Conservation (phyloP, 1,284 basidiomycete genomes). For the Mycena sp. region DNA sequence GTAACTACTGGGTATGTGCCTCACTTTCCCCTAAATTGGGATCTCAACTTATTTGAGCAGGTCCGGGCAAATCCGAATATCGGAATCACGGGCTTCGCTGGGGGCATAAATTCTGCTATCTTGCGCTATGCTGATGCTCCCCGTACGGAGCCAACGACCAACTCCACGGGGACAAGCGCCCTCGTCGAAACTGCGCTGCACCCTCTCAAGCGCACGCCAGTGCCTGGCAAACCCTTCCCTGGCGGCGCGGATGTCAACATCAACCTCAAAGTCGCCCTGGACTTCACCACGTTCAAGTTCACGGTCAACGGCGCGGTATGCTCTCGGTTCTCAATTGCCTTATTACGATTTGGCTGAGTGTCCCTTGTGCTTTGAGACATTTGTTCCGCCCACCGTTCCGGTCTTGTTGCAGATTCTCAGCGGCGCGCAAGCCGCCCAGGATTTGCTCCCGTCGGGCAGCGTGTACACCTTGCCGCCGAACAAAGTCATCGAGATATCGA, state of each 20-base stretch:
- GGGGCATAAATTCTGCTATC: constrained; percentile 27
- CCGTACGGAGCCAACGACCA: neutral
- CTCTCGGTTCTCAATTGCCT: no score
- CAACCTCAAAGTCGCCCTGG: constrained; percentile 32
- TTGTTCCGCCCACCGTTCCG: constrained; percentile 42
- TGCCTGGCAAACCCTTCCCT: constrained; percentile 35
- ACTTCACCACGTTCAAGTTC: neutral
- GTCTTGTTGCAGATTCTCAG: constrained; percentile 55
- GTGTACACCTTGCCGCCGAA: constrained; percentile 39
- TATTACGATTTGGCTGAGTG: no score
- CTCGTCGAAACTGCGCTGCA: constrained; percentile 31
- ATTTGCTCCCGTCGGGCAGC: constrained; percentile 49
- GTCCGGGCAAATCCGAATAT: constrained; percentile 22
- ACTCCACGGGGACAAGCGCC: neutral
- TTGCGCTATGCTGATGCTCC: neutral
- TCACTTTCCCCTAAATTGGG: no score
- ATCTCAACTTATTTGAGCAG: no score
- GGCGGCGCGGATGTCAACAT: constrained; percentile 40
- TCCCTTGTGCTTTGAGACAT: constrained; percentile 30
- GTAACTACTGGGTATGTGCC: constrained; percentile 24
- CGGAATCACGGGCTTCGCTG: constrained; percentile 9
- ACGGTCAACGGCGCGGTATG: constrained; percentile 22
- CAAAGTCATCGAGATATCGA: constrained; percentile 20
- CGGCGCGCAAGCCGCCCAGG: constrained; percentile 45
- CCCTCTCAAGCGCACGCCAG: constrained; percentile 37